phyloP scores from a whole-genome alignment of 2,329 filamentous ascomycete genomes.

The Biscogniauxia sp. region DNA sequence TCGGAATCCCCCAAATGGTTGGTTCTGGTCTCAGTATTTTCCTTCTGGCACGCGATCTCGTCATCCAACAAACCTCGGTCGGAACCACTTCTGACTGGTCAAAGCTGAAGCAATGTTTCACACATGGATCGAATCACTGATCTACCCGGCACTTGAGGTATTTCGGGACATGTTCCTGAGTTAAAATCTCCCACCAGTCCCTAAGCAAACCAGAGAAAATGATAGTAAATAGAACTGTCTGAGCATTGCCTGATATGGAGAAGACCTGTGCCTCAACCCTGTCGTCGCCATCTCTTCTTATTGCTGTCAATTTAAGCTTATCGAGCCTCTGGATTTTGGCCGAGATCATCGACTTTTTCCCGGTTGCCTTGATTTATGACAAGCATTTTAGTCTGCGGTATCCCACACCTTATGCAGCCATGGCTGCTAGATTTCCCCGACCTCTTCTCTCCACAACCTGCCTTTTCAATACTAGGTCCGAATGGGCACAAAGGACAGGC shows the following conservation, averaged over 20 bases:
- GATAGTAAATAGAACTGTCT: not conserved
- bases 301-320: constrained; percentile 8
- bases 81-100: not conserved
- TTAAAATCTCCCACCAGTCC: not conserved
- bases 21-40: not conserved
- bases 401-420: not conserved
- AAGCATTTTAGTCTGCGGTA: not conserved
- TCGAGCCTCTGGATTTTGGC: not conserved
- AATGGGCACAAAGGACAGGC: not conserved
- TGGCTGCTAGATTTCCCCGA: not conserved
- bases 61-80: not conserved
- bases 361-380: not conserved
- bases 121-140: not conserved
- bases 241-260: not conserved
- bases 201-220: not conserved
- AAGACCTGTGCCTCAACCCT: not conserved
- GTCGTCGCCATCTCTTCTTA: not conserved
- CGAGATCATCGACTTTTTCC: not conserved
- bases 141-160: not conserved
- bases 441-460: not conserved
- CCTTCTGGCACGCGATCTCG: not conserved
- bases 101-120: not conserved
- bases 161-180: not conserved
- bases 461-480: not conserved
- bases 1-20: not conserved